Evolutionary conservation across 805 yeast species (phyloP).

Genomic region (Candida glaebosa): DNA sequence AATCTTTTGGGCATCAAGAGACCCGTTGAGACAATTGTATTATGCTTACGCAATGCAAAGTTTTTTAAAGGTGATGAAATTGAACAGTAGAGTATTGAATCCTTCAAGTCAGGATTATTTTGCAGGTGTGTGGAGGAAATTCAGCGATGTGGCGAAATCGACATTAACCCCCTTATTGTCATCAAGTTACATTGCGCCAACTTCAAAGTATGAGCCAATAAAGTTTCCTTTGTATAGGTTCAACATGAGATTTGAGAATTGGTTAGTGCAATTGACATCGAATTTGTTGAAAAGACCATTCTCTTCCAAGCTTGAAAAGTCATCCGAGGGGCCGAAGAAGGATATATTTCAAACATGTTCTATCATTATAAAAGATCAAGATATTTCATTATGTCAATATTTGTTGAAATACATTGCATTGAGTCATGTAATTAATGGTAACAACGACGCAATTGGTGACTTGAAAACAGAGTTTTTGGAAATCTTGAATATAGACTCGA

Average conservation of each 20-base stretch:
- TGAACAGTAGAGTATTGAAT: constrained; percentile 25
- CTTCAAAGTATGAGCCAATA: constrained; percentile 43
- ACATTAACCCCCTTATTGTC: constrained; percentile 72
- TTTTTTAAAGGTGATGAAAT: constrained; percentile 60
- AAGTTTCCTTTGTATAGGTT: constrained; percentile 63
- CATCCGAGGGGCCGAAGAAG: constrained; percentile 14
- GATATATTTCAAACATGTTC: constrained; percentile 61
- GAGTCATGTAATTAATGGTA: constrained; percentile 53
- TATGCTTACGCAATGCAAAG: constrained; percentile 90
- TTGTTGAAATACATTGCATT: constrained; percentile 75
- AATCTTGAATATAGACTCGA: constrained; percentile 50
- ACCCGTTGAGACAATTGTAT: constrained; percentile 79
- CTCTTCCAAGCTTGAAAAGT: constrained; percentile 10
- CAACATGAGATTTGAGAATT: constrained; percentile 54
- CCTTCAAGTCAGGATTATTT: constrained; percentile 16
- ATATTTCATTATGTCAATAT: constrained; percentile 64
- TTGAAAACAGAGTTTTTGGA: constrained; percentile 57
- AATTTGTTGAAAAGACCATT: constrained; percentile 54
- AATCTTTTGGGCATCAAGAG: constrained; percentile 84
- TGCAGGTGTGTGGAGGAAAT: constrained; percentile 51
- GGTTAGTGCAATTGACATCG: constrained; percentile 71
- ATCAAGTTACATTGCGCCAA: constrained; percentile 68
- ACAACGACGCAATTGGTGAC: constrained; percentile 34
- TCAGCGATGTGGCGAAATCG: constrained; percentile 64
- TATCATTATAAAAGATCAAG: constrained; percentile 59